Percentiles rank a stretch among this genome's conserved stretches.
These are phyloP conservation scores for Taiozyma sp. DNA, from an alignment of 1,139 yeast species.

Conservation along the genomic window DNA sequence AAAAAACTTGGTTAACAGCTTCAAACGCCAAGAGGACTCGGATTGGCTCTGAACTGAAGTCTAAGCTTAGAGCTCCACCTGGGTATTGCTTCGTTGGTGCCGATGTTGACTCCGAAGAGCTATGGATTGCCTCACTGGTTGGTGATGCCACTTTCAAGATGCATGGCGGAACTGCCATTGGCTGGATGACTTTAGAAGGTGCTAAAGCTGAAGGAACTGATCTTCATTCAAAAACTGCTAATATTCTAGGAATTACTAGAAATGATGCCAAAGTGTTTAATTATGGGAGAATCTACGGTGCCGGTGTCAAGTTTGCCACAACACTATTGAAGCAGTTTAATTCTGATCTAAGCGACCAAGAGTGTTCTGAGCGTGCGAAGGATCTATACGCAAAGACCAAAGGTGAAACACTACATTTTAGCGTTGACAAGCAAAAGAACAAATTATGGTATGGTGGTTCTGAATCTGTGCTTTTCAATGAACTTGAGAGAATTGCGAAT, in stretches of 20 bases:
- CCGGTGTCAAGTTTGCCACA: conserved; percentile 88
- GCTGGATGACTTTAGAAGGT: conserved; percentile 99
- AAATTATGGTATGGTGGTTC: conserved; percentile 86
- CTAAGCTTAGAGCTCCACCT: conserved; percentile 78
- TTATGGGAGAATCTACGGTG: conserved; percentile 97
- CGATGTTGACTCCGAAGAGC: conserved; percentile 95
- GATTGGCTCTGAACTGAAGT: conserved; percentile 90
- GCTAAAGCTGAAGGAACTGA: conserved; percentile 88
- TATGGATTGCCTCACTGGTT: conserved; percentile 95
- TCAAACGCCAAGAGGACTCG: conserved; percentile 83
- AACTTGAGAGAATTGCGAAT: conserved; percentile 81
- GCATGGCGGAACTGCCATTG: conserved; percentile 95
- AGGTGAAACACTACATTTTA: conserved; percentile 43
- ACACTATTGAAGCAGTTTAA: conserved; percentile 78
- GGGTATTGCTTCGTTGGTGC: conserved; percentile 97
- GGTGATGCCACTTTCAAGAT: conserved; percentile 87
- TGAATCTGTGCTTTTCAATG: conserved; percentile 87
- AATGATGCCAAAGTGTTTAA: conserved; percentile 93
- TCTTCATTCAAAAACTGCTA: conserved; percentile 90
- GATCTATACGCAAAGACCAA: conserved; percentile 76
- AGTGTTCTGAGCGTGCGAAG: conserved; percentile 65
- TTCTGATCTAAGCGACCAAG: conserved; percentile 57
- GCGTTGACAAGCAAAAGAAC: conserved; percentile 23
- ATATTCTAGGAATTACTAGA: conserved; percentile 81
- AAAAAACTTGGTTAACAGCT: conserved; percentile 96